These are phyloP conservation scores for Ascochyta clinopodiicola DNA, from an alignment of 2,329 filamentous ascomycete genomes.

Conservation along the genomic window DNA sequence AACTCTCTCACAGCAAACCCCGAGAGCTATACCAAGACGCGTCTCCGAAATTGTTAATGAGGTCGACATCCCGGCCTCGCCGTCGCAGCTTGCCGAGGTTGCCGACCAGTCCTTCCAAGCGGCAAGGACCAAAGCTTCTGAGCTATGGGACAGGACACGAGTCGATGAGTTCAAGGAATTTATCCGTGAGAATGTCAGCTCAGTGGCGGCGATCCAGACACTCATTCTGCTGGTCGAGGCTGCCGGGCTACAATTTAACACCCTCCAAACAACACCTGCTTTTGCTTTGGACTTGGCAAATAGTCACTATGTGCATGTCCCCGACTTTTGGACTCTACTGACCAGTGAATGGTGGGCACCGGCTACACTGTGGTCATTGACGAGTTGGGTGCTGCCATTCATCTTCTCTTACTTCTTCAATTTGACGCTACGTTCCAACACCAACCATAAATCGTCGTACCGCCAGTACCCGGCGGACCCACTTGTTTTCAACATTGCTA, in stretches of 20 bases:
- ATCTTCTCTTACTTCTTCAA: constrained; percentile 90
- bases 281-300: constrained; percentile 65
- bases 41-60: constrained; percentile 64
- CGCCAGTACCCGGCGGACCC: constrained; percentile 76
- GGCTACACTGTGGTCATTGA: constrained; percentile 76
- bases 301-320: constrained; percentile 70
- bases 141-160: constrained; percentile 69
- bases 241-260: constrained; percentile 69
- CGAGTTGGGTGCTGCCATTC: constrained; percentile 73
- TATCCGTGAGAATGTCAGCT: constrained; percentile 74
- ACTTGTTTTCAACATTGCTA: constrained; percentile 86
- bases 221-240: constrained; percentile 67
- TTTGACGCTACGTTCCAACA: constrained; percentile 67
- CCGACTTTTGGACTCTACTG: constrained; percentile 81
- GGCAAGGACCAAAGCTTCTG: constrained; percentile 69
- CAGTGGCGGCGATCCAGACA: constrained; percentile 60
- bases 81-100: constrained; percentile 64
- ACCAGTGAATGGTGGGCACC: constrained; percentile 84
- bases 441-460: constrained; percentile 50
- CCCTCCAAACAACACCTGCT: constrained; percentile 74
- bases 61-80: constrained; percentile 72
- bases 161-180: constrained; percentile 70
- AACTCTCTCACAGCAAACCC: constrained; percentile 29
- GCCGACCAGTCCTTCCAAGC: constrained; percentile 74
- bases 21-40: constrained; percentile 51